phyloP scores from a whole-genome alignment of 1,284 basidiomycete genomes.

The Cutaneotrichosporon dermatis region DNA sequence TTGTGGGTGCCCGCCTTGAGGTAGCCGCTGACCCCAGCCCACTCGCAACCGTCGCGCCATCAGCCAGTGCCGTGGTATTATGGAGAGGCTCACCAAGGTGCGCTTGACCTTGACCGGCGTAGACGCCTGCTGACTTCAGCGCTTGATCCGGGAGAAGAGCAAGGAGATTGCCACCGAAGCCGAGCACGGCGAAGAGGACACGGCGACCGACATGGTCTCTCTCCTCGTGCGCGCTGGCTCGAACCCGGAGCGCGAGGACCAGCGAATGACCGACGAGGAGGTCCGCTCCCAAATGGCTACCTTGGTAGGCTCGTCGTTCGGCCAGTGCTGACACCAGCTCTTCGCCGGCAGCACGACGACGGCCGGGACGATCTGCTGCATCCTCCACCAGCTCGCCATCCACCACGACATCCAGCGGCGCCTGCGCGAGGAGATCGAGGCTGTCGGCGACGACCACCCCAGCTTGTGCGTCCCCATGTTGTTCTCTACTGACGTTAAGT shows the following conservation, averaged over 20 bases:
- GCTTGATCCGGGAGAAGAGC: not conserved
- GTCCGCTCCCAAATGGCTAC: conserved; percentile 71
- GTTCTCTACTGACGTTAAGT: not conserved
- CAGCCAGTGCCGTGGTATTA: not conserved
- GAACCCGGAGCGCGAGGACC: conserved; percentile 52
- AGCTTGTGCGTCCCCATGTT: conserved; percentile 12
- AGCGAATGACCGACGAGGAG: conserved; percentile 62
- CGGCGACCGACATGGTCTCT: conserved; percentile 6
- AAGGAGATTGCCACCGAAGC: not conserved
- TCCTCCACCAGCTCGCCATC: conserved; percentile 59
- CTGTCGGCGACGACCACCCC: conserved; percentile 13
- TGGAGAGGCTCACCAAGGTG: not conserved
- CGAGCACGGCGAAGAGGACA: conserved; percentile 36
- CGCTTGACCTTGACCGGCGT: conserved; percentile 41
- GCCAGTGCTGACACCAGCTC: conserved; percentile 24
- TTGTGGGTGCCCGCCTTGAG: not conserved
- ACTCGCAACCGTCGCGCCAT: not conserved
- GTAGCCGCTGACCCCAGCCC: conserved; percentile 3
- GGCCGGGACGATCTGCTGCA: conserved; percentile 66
- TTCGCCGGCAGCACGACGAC: conserved; percentile 70
- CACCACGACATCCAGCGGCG: conserved; percentile 54
- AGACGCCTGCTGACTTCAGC: not conserved
- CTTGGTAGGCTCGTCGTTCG: conserved; percentile 52
- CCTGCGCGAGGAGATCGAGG: conserved; percentile 55
- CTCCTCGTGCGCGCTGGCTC: conserved; percentile 56